Evolutionary conservation across 768 basidiomycete species (phyloP).

Genomic region (Auriculariales sp.): DNA sequence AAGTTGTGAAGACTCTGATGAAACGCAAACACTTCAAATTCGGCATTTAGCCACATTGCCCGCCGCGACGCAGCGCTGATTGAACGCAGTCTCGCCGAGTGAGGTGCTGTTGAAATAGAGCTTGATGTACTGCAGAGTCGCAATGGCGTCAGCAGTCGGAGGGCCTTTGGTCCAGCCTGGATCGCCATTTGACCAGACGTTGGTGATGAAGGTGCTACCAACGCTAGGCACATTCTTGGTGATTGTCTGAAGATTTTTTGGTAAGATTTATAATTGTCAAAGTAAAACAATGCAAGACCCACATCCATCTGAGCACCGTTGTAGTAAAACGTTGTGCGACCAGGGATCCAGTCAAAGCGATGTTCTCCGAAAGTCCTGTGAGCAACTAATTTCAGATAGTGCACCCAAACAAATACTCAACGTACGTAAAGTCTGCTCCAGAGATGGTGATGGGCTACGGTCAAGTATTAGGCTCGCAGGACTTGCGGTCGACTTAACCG

Average conservation of each 20-base stretch:
- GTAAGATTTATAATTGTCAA: neutral
- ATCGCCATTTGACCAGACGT: conserved; percentile 9
- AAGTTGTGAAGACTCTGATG: too few species aligned
- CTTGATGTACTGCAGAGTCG: conserved; percentile 8
- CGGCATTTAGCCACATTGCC: conserved; percentile 3
- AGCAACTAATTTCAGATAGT: neutral
- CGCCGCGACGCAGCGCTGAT: conserved; percentile 6
- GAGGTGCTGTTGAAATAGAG: conserved; percentile 10
- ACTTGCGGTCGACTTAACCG: conserved; percentile 5
- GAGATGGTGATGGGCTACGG: neutral
- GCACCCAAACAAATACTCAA: neutral
- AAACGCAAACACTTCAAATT: too few species aligned
- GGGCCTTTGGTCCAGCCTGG: conserved; percentile 7
- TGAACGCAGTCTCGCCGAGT: conserved; percentile 4
- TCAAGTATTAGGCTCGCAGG: neutral
- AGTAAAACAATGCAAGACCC: too few species aligned
- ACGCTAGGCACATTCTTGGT: conserved; percentile 7
- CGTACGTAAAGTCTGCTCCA: conserved; percentile 7
- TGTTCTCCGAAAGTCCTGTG: conserved; percentile 8
- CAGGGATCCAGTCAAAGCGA: conserved; percentile 9
- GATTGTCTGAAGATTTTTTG: conserved; percentile 4
- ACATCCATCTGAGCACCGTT: conserved; percentile 2
- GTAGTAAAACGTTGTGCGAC: conserved; percentile 3
- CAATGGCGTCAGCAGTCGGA: conserved; percentile 8
- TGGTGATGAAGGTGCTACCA: conserved; percentile 3